Evolutionary conservation across 2,329 filamentous ascomycete genomes (phyloP), one percentile per base, ranked within the genome.

Genomic region (Myrmaecium sp.): DNA sequence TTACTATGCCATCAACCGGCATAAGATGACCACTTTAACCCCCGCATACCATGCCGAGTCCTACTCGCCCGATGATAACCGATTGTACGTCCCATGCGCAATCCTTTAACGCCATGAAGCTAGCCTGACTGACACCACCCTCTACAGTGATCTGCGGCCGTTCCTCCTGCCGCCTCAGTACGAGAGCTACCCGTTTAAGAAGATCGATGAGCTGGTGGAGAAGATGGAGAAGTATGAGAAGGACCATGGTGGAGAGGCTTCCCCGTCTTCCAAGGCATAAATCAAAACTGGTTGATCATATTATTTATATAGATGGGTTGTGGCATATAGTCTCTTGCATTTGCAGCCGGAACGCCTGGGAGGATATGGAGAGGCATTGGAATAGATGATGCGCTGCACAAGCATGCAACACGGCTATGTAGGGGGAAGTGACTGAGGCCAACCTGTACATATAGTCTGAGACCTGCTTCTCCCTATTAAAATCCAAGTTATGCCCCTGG

Each of bases 1-100:
- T 35, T 68, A 60, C 40, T 73, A 75, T 40, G 58, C 62, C 0
- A 67, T 74, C 36, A 76, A 76, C 40, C 51, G 72, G 6, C 71
- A 76, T 44, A 77, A 77, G 49, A 62, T 64, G 46, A 72, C 67
- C 1, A 60, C 66, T 6, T 46, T 70, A 26, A 73, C 69, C 2
- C 69, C 69, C 0, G 57, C 60, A 3, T 54, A 69, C 20, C 69
- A 73, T 37, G 46, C 58, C n/a, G 49, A 57, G 28, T 44, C 51
- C 9, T 72, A 74, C 36, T 57, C 47, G 19, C 57, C 59, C 0
- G 64, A 69, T 22, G 66, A 69, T 29, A 72, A 74, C 36, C 47
- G 69, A 4, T 69, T 60, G 33, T 69, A 74, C 51, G 11, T 4
- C 8, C 7, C 11, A 6, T 20, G 15, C 13, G 14, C 13, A 6